Conservation (phyloP, 2,329 filamentous ascomycete genomes). For the Trichoderma arundinaceum region DNA sequence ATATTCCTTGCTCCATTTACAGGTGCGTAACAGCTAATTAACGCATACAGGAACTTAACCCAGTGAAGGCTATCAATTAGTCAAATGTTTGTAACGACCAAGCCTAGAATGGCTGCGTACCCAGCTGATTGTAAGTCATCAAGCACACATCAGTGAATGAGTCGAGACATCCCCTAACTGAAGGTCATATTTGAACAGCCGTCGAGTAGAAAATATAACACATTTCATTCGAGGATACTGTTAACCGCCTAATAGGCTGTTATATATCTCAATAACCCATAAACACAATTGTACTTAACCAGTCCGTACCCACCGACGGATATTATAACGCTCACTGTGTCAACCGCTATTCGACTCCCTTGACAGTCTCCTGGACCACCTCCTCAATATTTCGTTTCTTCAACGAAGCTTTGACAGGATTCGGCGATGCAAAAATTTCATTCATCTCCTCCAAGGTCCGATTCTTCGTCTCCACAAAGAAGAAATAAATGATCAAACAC, state of each 20-base stretch:
- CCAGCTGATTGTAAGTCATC: neutral
- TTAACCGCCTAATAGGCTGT: neutral
- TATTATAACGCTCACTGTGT: neutral
- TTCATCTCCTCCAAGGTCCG: constrained; percentile 40
- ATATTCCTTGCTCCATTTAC: neutral
- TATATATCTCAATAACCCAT: neutral
- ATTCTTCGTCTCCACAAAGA: constrained; percentile 42
- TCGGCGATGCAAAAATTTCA: constrained; percentile 38
- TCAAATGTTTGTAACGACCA: neutral
- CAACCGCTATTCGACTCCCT: neutral
- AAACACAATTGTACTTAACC: neutral
- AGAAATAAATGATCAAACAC: constrained; percentile 45
- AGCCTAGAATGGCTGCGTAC: neutral
- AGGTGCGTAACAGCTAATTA: neutral
- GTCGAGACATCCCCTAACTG: neutral
- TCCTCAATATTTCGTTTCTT: constrained; percentile 12
- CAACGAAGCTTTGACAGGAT: constrained; percentile 31
- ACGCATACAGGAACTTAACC: neutral
- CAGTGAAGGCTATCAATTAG: neutral
- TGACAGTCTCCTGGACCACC: neutral
- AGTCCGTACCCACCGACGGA: neutral
- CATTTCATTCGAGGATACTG: too few species aligned
- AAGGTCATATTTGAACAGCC: neutral
- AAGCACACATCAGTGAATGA: neutral
- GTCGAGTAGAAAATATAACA: neutral